A percentile compares a stretch with the other conserved stretches of the same genome.
Conservation (phyloP, 139 green algal genomes). For the Chlamydomonas sp. region DNA sequence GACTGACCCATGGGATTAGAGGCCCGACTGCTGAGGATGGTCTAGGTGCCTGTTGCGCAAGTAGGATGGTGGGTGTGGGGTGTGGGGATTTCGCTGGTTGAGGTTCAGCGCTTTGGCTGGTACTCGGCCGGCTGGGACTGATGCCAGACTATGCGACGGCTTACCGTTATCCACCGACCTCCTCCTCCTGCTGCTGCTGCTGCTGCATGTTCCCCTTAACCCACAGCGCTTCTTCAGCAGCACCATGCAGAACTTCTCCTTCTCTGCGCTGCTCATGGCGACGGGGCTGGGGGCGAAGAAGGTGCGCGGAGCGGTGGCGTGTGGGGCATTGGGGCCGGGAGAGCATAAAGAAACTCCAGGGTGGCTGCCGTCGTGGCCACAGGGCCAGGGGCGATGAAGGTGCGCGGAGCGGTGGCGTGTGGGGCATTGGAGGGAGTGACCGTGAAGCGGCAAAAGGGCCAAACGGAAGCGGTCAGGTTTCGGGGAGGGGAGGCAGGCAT, state of each 20-base stretch:
- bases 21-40: too few species aligned
- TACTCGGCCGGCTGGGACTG: too few species aligned
- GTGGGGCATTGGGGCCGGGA: background rate
- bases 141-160: too few species aligned
- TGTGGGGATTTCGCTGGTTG: too few species aligned
- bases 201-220: background rate
- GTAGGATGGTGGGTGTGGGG: too few species aligned
- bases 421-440: background rate
- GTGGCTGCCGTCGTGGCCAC: slow-evolving; percentile 75
- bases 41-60: too few species aligned
- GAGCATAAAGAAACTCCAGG: background rate
- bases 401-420: background rate
- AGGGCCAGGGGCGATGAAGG: slow-evolving; percentile 85
- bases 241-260: slow-evolving; percentile 84
- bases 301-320: background rate
- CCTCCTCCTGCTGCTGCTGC: background rate
- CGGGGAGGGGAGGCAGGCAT: too few species aligned
- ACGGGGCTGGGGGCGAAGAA: slow-evolving; percentile 89
- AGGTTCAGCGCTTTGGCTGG: too few species aligned
- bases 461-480: background rate
- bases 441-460: too few species aligned
- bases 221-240: slow-evolving; percentile 84
- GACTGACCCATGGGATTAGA: too few species aligned
- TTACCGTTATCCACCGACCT: too few species aligned
- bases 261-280: slow-evolving; percentile 90